Conservation (phyloP, 148 eudicot genomes). For the Amaranthus hypochondriacus region DNA sequence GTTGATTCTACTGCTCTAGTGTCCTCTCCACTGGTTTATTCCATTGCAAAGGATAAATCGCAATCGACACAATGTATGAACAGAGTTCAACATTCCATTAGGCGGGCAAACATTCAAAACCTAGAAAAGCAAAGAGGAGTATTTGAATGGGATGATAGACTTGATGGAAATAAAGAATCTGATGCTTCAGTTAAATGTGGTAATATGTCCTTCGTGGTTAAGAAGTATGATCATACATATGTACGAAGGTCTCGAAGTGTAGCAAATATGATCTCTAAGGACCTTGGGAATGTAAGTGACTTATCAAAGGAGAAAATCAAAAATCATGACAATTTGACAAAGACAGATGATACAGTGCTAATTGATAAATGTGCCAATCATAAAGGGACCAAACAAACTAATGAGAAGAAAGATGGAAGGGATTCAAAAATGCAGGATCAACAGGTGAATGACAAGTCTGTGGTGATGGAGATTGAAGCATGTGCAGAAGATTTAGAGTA, state of each 20-base stretch:
- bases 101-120: constrained; percentile 31
- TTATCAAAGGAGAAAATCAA: constrained; percentile 15
- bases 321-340: neutral
- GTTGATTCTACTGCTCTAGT: constrained; percentile 32
- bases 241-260: constrained; percentile 17
- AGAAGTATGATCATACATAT: constrained; percentile 19
- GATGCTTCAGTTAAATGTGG: constrained; percentile 14
- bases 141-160: constrained; percentile 54
- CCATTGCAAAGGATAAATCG: constrained; percentile 31
- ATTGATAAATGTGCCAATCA: constrained; percentile 7
- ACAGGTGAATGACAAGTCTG: constrained; percentile 22
- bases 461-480: constrained; percentile 22
- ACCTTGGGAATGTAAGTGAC: constrained; percentile 14
- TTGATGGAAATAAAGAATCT: constrained; percentile 15
- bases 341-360: constrained; percentile 16
- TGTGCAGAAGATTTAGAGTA: constrained; percentile 22
- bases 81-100: constrained; percentile 44
- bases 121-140: constrained; percentile 13
- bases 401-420: constrained; percentile 17
- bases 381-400: constrained; percentile 16
- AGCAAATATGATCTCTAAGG: constrained; percentile 18
- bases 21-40: constrained; percentile 24
- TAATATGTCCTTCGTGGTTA: constrained; percentile 17
- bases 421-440: constrained; percentile 25
- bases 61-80: constrained; percentile 38